Conservation (phyloP, 2,329 filamentous ascomycete species). For the Tolypocladium ophioglossoides region DNA sequence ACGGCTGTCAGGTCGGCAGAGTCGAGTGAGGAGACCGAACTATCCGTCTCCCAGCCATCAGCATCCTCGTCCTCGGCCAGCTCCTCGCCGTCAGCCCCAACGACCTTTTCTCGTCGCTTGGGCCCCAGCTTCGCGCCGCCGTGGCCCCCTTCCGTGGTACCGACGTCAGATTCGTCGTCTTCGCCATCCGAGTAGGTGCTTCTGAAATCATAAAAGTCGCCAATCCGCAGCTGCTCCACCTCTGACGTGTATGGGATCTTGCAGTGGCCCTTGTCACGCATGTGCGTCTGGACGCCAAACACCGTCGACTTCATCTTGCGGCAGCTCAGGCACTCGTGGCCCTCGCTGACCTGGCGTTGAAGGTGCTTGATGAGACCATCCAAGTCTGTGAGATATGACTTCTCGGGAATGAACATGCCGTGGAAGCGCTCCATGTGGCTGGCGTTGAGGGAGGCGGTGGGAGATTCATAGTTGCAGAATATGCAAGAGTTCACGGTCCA, state of each 20-base stretch:
- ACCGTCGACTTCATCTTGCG: constrained; percentile 71
- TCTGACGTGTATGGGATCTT: constrained; percentile 89
- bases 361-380: constrained; percentile 73
- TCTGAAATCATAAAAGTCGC: constrained; percentile 94
- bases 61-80: constrained; percentile 46
- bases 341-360: constrained; percentile 67
- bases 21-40: constrained; percentile 76
- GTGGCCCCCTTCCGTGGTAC: constrained; percentile 25
- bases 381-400: constrained; percentile 68
- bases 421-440: constrained; percentile 88
- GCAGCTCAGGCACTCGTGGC: constrained; percentile 81
- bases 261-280: constrained; percentile 94
- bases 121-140: constrained; percentile 62
- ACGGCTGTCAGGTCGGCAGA: constrained; percentile 75
- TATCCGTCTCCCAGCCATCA: constrained; percentile 94
- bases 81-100: constrained; percentile 37
- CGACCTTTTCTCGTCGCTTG: constrained; percentile 41
- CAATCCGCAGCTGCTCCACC: constrained; percentile 85
- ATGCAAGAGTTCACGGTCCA: constrained; percentile 54
- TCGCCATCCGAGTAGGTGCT: constrained; percentile 85
- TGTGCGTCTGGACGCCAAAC: constrained; percentile 83
- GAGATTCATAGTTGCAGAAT: constrained; percentile 84
- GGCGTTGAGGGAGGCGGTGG: constrained; percentile 64
- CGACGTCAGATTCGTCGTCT: constrained; percentile 40
- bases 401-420: constrained; percentile 93